Conservation (phyloP, 305 asterid species). For the Solanum chacoense region DNA sequence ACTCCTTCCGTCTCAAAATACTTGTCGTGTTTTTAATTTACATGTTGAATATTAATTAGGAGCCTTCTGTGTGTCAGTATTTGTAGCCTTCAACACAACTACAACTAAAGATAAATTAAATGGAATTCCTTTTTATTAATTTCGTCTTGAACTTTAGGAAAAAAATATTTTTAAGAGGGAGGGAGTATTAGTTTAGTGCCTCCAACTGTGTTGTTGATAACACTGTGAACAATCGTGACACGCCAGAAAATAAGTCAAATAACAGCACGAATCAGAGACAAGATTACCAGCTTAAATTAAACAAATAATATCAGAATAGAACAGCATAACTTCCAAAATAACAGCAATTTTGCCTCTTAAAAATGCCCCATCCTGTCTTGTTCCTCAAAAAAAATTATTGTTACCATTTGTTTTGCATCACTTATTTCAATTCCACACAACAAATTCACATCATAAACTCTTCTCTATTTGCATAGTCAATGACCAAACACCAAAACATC, state of each 20-base stretch:
- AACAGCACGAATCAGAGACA: slow-evolving; percentile 1
- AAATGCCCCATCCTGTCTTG: slow-evolving; percentile 4
- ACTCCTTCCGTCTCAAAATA: neutral
- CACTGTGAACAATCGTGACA: slow-evolving; percentile 35
- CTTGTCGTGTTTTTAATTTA: neutral
- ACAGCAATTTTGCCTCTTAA: neutral
- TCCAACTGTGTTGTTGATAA: slow-evolving; percentile 5
- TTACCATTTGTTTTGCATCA: neutral
- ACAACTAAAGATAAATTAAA: neutral
- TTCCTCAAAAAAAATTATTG: neutral
- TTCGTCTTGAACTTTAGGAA: neutral
- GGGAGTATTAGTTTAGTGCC: neutral
- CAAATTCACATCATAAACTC: neutral
- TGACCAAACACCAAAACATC: slow-evolving; percentile 15
- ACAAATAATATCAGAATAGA: neutral
- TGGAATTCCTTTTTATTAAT: neutral
- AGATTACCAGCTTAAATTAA: neutral
- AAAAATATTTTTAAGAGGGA: neutral
- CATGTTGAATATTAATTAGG: neutral
- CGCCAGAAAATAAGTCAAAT: slow-evolving; percentile 8
- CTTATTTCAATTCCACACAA: neutral
- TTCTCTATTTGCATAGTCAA: slow-evolving; percentile 10
- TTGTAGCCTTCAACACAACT: neutral
- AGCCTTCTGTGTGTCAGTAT: neutral
- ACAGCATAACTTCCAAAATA: neutral